Evolutionary conservation across 2,329 filamentous ascomycete species (phyloP).

Genomic region (Grosmannia huntii): DNA sequence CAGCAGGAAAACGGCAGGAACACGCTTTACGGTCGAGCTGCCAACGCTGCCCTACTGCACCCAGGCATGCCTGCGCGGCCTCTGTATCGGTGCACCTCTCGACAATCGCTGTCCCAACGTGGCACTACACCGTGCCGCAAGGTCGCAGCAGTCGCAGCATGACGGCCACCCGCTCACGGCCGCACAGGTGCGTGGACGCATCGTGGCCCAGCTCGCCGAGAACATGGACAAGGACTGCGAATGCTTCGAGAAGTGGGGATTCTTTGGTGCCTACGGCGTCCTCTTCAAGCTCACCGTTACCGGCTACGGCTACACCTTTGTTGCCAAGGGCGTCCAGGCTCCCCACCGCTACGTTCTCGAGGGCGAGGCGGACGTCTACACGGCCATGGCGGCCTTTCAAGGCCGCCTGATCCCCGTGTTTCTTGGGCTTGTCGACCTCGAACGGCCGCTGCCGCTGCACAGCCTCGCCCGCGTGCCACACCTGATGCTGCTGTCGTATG

Average conservation of each 20-base stretch:
- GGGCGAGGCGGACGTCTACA: conserved; percentile 2
- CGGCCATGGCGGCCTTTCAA: background rate
- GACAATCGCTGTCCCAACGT: conserved; percentile 1
- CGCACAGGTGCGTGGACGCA: background rate
- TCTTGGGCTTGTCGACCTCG: conserved; percentile 8
- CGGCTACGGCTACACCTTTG: conserved; percentile 10
- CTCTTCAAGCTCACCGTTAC: conserved; percentile 9
- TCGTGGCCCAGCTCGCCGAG: background rate
- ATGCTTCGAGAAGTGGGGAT: background rate
- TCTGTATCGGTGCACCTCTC: background rate
- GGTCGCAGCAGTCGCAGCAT: background rate
- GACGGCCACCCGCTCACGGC: background rate
- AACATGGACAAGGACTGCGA: conserved; percentile 2
- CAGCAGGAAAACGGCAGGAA: background rate
- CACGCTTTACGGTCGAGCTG: background rate
- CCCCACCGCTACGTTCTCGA: background rate
- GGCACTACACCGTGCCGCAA: background rate
- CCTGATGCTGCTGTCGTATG: conserved; percentile 11
- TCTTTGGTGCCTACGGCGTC: background rate
- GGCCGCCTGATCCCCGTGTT: conserved; percentile 8
- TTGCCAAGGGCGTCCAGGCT: conserved; percentile 6
- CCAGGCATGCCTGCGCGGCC: background rate
- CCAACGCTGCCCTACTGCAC: conserved; percentile 1
- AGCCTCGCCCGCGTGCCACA: background rate
- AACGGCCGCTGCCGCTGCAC: conserved; percentile 1